Base-by-base conservation (phyloP, 1,284 basidiomycete genomes). In the Flammula alnicola region DNA sequence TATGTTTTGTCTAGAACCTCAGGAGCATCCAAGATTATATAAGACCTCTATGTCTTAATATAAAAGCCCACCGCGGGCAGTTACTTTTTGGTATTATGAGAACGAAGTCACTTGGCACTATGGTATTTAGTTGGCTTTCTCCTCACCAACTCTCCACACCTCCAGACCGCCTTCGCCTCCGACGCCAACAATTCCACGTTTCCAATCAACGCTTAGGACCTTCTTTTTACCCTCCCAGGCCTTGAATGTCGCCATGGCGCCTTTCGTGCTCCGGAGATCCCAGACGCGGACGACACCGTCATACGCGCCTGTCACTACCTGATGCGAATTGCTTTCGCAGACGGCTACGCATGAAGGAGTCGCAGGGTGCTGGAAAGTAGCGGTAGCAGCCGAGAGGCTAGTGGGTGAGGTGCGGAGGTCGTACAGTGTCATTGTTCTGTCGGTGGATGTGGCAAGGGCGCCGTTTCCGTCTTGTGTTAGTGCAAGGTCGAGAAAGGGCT, bases 151-250 rank as follows among this genome's bases (percentile, higher is more conserved):
- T 43, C 80, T 81, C 91, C 91, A 95, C 1, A 94, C 75, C 52
- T 89, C 89, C 22, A 93, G 75, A 0, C 91, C 91, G 44, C 89
- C 88, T 69, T 95, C 92, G 0, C 93, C 93, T 10, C 86, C 92
- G 14, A 93, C 78, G 3, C 82, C 88, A 0, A 93, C 76, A 8
- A 92, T 65, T 29, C 87, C 87, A 33, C 78, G 62, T 20, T 65
- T 80, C 93, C 92, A 95, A 64, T 93, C 91, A 6, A 93, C 73
- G 35, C 79, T 78, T 49, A 94, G 65, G 0, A 91, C 77, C 65
- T 93, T 93, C 65, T 74, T 71, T 4, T 60, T 53, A 11, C 73
- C 77, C 3, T 81, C 78, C 80, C 80, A 84, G 1, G 74, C 78
- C 38, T 76, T 78, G 67, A 95, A 92, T 52, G 77, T 81, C 58